Base-by-base conservation (phyloP, 768 basidiomycete genomes). In the Leccinum variicolor region DNA sequence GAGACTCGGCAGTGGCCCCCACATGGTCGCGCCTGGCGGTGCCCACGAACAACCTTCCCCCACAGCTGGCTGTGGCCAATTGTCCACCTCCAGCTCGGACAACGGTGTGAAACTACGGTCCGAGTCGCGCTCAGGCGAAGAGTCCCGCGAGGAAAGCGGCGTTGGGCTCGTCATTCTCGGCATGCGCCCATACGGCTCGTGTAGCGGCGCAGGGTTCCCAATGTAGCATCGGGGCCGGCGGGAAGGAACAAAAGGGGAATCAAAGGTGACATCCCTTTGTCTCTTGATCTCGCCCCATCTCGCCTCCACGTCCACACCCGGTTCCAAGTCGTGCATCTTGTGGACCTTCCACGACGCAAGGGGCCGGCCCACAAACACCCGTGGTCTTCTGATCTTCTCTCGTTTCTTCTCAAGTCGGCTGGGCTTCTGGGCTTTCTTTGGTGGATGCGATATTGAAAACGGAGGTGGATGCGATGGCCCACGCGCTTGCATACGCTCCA, bases 1-100 rank as follows among this genome's bases (percentile, higher is more conserved):
- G 1, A 19, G 15, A 6, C 21, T 26, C 0, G 10, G 21, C 3
- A 15, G 1, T 26, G 47, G 26, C 9, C 23, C 26, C 28, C 49
- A 50, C n/a, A n/a, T 8, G 23, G 45, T 23, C 19, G 31, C 3
- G 14, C 49, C 54, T 0, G 49, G 53, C 14, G 68, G 62, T 26
- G 34, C 63, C 72, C 70, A 72, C 56, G 59, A 54, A 33, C 70
- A 72, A 34, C 41, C 63, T 50, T 73, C 72, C 4, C 72, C 71
- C 11, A 73, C 66, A n/a, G 55, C 72, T 0, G 71, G 71, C 52
- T 72, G 71, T 2, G 71, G 71, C 71, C 71, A 72, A n/a, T 55
- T 15, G 5, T 51, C 62, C 29, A 13, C 56, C 46, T 57, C 64
- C 21, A 49, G 2, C 26, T 61, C 60, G 0, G 56, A 53, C 46